A percentile compares a stretch with the other conserved stretches of the same genome.
Conservation (phyloP, 148 eudicot genomes). For the Chenopodium suecicum region DNA sequence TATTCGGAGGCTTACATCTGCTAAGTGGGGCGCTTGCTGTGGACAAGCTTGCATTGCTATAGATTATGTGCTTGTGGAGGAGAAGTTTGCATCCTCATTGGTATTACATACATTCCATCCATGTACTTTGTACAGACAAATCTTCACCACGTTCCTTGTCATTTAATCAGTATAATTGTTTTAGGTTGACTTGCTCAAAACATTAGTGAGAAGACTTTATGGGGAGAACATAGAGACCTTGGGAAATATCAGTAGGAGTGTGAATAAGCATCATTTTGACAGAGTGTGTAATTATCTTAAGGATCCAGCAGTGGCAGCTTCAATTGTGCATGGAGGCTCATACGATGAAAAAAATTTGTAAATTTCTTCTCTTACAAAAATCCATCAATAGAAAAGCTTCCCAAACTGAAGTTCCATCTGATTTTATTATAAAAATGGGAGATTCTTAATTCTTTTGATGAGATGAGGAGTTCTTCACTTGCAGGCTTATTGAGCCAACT, state of each 20-base stretch:
- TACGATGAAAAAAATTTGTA: conserved; percentile 58
- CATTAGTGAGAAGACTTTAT: conserved; percentile 45
- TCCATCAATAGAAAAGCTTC: neutral
- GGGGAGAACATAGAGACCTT: conserved; percentile 51
- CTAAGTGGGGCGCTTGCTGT: conserved; percentile 77
- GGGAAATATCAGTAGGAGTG: conserved; percentile 52
- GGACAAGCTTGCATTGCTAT: conserved; percentile 91
- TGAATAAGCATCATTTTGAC: conserved; percentile 70
- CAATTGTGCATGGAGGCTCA: conserved; percentile 80
- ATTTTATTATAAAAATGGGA: neutral
- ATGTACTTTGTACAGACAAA: neutral
- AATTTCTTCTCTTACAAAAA: neutral
- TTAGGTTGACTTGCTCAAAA: conserved; percentile 65
- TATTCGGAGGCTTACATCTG: conserved; percentile 61
- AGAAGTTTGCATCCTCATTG: conserved; percentile 60
- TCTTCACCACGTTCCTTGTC: neutral
- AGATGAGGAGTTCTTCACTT: conserved; percentile 1
- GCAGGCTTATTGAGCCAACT: conserved; percentile 86
- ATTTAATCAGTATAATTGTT: neutral
- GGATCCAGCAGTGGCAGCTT: conserved; percentile 64
- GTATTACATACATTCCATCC: conserved; percentile 20
- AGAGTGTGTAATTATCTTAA: conserved; percentile 58
- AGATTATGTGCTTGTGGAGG: conserved; percentile 80
- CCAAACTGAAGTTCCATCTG: neutral
- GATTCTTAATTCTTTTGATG: neutral